A percentile compares a stretch with the other conserved stretches of the same genome.
phyloP scores from a whole-genome alignment of 805 yeast genomes.

The Candida palmyrensis region DNA sequence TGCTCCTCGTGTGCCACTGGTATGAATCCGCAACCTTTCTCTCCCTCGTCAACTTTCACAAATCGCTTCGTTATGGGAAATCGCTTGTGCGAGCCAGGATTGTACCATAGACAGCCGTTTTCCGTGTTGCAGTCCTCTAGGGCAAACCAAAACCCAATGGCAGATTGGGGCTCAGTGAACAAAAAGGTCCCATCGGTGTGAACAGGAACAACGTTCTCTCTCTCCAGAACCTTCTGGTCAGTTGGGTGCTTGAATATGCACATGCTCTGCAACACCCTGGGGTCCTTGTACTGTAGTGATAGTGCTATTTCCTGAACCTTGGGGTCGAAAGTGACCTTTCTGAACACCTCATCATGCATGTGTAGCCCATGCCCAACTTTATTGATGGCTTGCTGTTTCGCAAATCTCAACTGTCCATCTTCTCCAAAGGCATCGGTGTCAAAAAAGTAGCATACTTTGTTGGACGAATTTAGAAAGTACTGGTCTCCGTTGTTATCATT shows the following conservation, averaged over 20 bases:
- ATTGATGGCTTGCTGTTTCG: constrained; percentile 57
- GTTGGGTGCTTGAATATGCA: constrained; percentile 69
- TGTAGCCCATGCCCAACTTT: constrained; percentile 81
- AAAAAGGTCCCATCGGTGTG: constrained; percentile 75
- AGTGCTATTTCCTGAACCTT: constrained; percentile 48
- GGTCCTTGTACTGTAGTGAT: constrained; percentile 52
- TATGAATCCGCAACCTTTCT: constrained; percentile 55
- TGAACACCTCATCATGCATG: constrained; percentile 46
- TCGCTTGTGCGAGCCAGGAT: constrained; percentile 66
- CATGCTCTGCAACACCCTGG: constrained; percentile 75
- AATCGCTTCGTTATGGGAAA: constrained; percentile 57
- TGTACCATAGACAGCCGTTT: constrained; percentile 67
- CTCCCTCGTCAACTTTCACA: constrained; percentile 46
- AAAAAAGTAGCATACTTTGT: constrained; percentile 64
- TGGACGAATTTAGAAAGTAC: constrained; percentile 64
- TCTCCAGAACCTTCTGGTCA: constrained; percentile 6
- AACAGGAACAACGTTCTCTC: constrained; percentile 61
- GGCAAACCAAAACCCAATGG: constrained; percentile 81
- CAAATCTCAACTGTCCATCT: constrained; percentile 45
- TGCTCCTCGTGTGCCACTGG: constrained; percentile 20
- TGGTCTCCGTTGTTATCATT: constrained; percentile 66
- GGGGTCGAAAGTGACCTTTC: constrained; percentile 44
- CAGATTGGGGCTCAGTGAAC: constrained; percentile 65
- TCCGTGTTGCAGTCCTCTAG: constrained; percentile 62
- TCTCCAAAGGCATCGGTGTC: constrained; percentile 64